phyloP scores from a whole-genome alignment of 2,329 filamentous ascomycete genomes.

The Microsporum ferrugineum region DNA sequence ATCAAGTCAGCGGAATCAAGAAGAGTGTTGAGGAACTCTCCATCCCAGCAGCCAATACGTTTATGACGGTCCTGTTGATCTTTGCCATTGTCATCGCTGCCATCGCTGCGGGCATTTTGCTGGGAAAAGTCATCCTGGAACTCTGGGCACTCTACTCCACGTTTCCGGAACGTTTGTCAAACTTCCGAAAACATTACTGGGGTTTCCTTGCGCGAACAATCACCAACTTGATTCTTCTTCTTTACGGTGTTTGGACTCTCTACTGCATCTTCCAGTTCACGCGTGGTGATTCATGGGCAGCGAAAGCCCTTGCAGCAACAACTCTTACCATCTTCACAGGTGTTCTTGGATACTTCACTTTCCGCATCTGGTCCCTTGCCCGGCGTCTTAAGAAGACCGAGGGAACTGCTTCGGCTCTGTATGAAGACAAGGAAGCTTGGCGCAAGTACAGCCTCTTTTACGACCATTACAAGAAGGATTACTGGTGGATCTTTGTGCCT shows the following conservation, averaged over 20 bases:
- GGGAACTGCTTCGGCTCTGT: conserved; percentile 62
- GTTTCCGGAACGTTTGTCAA: conserved; percentile 66
- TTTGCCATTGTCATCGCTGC: conserved; percentile 77
- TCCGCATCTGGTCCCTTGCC: conserved; percentile 69
- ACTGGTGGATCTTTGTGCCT: conserved; percentile 96
- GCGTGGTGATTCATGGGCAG: conserved; percentile 85
- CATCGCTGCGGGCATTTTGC: conserved; percentile 73
- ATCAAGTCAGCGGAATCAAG: conserved; percentile 62
- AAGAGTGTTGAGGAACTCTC: conserved; percentile 71
- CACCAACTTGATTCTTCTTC: conserved; percentile 75
- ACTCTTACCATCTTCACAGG: conserved; percentile 72
- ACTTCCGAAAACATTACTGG: conserved; percentile 96
- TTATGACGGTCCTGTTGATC: conserved; percentile 86
- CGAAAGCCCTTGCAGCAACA: conserved; percentile 68
- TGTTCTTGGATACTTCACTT: conserved; percentile 70
- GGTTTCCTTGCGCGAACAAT: conserved; percentile 78
- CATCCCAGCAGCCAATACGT: conserved; percentile 80
- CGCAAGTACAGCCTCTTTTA: conserved; percentile 96
- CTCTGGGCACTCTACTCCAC: conserved; percentile 79
- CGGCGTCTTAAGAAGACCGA: conserved; percentile 61
- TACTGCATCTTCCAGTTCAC: conserved; percentile 97
- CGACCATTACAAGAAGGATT: conserved; percentile 83
- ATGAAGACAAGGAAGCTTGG: conserved; percentile 83
- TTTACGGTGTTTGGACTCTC: conserved; percentile 90
- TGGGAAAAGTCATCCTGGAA: conserved; percentile 86